phyloP scores from a whole-genome alignment of 139 green algal species.

The Closterium sp. region DNA sequence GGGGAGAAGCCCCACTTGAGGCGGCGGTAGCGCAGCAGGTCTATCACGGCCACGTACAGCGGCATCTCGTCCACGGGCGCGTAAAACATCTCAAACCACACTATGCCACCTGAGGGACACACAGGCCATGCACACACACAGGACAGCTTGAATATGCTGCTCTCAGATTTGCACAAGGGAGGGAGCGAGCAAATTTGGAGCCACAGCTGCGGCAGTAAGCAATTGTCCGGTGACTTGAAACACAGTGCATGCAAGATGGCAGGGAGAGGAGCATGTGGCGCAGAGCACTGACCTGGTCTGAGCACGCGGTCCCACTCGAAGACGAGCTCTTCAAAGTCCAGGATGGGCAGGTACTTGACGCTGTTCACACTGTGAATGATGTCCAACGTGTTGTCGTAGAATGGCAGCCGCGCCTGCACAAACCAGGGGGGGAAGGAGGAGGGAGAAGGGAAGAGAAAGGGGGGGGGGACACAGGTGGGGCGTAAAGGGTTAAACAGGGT shows the following conservation, averaged over 20 bases:
- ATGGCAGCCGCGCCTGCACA: background rate
- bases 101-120: constrained; percentile 13
- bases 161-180: background rate
- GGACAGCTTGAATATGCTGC: no score
- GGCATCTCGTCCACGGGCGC: constrained; percentile 29
- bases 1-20: constrained; percentile 37
- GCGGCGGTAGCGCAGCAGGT: constrained; percentile 18
- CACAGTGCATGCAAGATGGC: no score
- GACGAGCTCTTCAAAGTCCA: background rate
- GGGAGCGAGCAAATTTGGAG: no score
- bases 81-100: constrained; percentile 51
- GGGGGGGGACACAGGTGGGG: background rate
- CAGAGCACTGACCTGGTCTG: background rate
- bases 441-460: background rate
- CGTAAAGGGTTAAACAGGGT: background rate
- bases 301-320: constrained; percentile 9
- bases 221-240: no score
- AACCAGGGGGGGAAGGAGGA: no score
- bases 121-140: background rate
- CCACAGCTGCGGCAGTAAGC: no score
- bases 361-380: constrained; percentile 1
- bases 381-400: constrained; percentile 9
- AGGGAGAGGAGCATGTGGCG: no score
- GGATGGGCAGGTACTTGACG: background rate
- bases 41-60: constrained; percentile 13